Conservation (phyloP, 352 stramenopile species). For the Phytophthora sojae region DNA sequence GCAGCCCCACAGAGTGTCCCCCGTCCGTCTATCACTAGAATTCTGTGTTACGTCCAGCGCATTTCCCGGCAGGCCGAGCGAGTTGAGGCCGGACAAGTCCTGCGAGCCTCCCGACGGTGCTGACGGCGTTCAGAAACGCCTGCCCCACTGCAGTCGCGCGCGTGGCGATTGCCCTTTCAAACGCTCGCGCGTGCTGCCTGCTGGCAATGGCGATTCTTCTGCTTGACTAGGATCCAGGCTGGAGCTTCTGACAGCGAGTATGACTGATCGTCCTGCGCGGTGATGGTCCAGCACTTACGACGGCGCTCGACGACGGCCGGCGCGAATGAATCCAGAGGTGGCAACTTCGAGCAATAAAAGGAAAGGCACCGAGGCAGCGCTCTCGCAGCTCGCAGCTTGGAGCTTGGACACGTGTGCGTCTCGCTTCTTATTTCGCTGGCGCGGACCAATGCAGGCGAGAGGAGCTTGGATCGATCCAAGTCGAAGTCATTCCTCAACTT, state of each 20-base stretch:
- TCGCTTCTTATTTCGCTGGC: slow-evolving; percentile 12
- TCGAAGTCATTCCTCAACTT: slow-evolving; percentile 37
- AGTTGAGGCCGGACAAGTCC: slow-evolving; percentile 22
- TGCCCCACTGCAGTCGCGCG: slow-evolving; percentile 10
- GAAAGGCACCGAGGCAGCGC: not conserved
- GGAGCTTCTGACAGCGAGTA: slow-evolving; percentile 18
- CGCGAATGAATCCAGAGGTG: slow-evolving; percentile 15
- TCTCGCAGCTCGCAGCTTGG: not conserved
- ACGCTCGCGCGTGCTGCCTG: slow-evolving; percentile 8
- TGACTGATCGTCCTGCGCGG: slow-evolving; percentile 2
- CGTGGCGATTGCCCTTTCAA: slow-evolving; percentile 4
- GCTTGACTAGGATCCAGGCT: not conserved
- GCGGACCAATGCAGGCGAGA: not conserved
- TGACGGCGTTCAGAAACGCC: slow-evolving; percentile 15
- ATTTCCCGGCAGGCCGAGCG: not conserved
- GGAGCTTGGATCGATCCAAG: not conserved
- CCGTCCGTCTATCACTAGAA: slow-evolving; percentile 21
- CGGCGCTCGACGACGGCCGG: not conserved
- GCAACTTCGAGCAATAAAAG: slow-evolving; percentile 6
- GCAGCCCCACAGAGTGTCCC: slow-evolving; percentile 6
- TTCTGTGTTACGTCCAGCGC: slow-evolving; percentile 14
- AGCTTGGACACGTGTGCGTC: not conserved
- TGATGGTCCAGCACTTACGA: slow-evolving; percentile 17
- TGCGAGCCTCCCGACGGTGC: slow-evolving; percentile 11
- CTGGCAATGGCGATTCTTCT: slow-evolving; percentile 21